Conservation (phyloP, 1,139 yeast genomes). For the Geotrichum histeridarum region DNA sequence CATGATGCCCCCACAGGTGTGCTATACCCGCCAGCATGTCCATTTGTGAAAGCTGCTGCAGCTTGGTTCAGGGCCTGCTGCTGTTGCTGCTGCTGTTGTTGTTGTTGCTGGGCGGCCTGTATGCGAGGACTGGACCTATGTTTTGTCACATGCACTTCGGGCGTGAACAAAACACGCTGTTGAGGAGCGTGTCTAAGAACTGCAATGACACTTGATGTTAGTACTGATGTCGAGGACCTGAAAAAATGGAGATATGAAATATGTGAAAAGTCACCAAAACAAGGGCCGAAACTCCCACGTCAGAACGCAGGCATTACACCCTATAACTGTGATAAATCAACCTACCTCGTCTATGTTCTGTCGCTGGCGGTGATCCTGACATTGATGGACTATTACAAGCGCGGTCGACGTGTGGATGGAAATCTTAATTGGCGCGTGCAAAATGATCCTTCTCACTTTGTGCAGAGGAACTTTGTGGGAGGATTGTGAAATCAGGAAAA, state of each 20-base stretch:
- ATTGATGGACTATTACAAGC: not conserved
- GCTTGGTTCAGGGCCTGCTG: not conserved
- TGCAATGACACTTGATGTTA: not conserved
- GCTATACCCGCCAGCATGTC: not conserved
- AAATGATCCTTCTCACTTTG: not conserved
- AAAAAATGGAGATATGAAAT: not conserved
- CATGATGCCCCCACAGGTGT: constrained; percentile 5
- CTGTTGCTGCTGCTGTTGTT: not conserved
- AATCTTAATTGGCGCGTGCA: constrained; percentile 2
- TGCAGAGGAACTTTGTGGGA: not conserved
- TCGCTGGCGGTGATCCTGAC: constrained; percentile 4
- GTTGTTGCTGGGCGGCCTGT: constrained; percentile 3
- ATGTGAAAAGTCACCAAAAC: not conserved
- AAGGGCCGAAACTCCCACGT: not conserved
- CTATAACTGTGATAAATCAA: not conserved
- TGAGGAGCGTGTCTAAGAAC: constrained; percentile 21
- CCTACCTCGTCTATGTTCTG: constrained; percentile 5
- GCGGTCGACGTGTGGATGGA: not conserved
- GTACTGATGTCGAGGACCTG: not conserved
- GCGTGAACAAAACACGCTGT: constrained; percentile 20
- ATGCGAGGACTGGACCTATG: constrained; percentile 18
- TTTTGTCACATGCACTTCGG: constrained; percentile 17
- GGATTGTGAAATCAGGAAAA: not conserved
- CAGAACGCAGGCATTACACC: not conserved
- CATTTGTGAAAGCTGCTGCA: not conserved